phyloP scores from a whole-genome alignment of 1,139 yeast species.

The Scheffersomyces segobiensis region DNA sequence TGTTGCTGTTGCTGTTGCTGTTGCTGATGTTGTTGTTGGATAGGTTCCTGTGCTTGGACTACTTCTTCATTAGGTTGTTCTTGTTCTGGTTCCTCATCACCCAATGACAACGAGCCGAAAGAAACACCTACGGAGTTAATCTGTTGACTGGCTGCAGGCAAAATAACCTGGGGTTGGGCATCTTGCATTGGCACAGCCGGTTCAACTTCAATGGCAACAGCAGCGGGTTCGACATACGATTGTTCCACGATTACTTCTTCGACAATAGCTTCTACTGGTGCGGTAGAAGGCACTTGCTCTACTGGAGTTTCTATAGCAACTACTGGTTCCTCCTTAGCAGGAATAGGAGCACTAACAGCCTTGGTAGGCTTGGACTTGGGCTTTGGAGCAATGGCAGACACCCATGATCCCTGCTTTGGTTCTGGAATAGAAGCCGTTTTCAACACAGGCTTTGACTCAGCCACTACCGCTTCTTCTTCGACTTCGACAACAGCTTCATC shows the following conservation, averaged over 20 bases:
- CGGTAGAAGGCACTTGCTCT: constrained; percentile 7
- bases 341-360: constrained; percentile 10
- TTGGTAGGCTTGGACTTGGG: constrained; percentile 33
- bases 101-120: constrained; percentile 63
- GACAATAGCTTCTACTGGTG: constrained; percentile 13
- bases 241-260: constrained; percentile 13
- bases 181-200: constrained; percentile 10
- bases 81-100: constrained; percentile 39
- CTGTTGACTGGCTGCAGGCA: constrained; percentile 55
- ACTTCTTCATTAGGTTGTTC: constrained; percentile 15
- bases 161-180: constrained; percentile 59
- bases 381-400: constrained; percentile 60
- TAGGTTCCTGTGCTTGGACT: constrained; percentile 7
- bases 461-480: constrained; percentile 9
- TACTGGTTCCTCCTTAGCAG: constrained; percentile 8
- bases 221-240: constrained; percentile 13
- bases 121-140: constrained; percentile 65
- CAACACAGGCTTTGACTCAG: constrained; percentile 21
- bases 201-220: constrained; percentile 10
- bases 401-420: constrained; percentile 51
- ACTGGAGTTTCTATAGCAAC: constrained; percentile 5
- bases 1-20: constrained; percentile 11
- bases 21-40: constrained; percentile 11
- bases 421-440: constrained; percentile 33
- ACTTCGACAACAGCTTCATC: constrained; percentile 7